Percentiles rank a stretch among this genome's conserved stretches.
Conservation (phyloP, 1,284 basidiomycete genomes). For the Schizophyllum amplum region DNA sequence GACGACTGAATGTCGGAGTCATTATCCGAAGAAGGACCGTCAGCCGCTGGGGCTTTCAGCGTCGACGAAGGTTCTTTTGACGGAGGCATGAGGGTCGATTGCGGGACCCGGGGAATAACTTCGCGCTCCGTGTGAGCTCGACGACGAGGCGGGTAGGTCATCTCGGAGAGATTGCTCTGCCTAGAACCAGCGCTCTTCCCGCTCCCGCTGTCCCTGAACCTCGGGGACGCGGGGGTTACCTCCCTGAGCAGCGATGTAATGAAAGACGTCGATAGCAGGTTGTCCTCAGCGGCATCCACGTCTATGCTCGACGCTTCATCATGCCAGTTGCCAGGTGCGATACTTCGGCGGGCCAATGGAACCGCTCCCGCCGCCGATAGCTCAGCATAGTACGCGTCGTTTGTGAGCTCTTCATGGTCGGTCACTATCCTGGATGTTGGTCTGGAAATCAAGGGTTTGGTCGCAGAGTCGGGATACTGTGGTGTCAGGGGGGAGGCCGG, state of each 20-base stretch:
- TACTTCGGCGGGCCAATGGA: conserved; percentile 15
- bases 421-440: not conserved
- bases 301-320: conserved; percentile 53
- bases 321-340: conserved; percentile 46
- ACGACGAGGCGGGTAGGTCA: conserved; percentile 38
- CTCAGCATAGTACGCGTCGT: not conserved
- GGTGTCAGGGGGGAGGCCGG: not conserved
- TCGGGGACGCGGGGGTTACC: conserved; percentile 12
- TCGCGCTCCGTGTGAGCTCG: conserved; percentile 1
- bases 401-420: not conserved
- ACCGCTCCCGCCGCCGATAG: conserved; percentile 3
- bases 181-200: conserved; percentile 29
- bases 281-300: conserved; percentile 46
- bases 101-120: not conserved
- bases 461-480: not conserved
- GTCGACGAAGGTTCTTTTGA: conserved; percentile 27
- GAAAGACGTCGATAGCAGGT: conserved; percentile 50
- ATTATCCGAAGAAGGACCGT: conserved; percentile 17
- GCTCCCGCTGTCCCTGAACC: conserved; percentile 15
- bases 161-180: conserved; percentile 38
- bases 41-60: conserved; percentile 19
- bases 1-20: conserved; percentile 25
- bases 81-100: conserved; percentile 11
- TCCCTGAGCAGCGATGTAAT: conserved; percentile 50
- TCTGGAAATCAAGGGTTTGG: not conserved